Evolutionary conservation across 164 flowering plant genomes (phyloP).

Genomic region (Litsea cubeba): DNA sequence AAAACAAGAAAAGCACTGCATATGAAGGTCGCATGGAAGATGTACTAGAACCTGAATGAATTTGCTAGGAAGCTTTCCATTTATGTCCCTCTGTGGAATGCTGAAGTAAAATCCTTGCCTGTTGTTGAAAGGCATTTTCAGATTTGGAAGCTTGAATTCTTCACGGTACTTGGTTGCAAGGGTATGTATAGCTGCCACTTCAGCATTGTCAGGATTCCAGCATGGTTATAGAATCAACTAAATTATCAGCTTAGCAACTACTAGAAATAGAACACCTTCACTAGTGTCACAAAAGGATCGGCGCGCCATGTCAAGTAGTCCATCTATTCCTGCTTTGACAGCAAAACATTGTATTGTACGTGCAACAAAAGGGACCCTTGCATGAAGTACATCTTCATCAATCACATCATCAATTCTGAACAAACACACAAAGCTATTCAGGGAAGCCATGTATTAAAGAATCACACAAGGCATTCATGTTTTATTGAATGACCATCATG

Average conservation of each 20-base stretch:
- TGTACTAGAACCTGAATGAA: conserved; percentile 80
- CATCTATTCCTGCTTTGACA: conserved; percentile 98
- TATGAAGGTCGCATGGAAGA: not conserved
- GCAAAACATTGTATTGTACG: conserved; percentile 99
- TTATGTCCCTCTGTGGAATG: conserved; percentile 82
- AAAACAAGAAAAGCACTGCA: not conserved
- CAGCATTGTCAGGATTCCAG: conserved; percentile 11
- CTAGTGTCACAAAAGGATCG: conserved; percentile 96
- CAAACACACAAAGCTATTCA: conserved; percentile 3
- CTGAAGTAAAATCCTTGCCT: conserved; percentile 92
- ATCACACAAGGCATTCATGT: not conserved
- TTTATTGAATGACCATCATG: not conserved
- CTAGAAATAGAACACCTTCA: conserved; percentile 55
- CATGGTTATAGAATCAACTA: conserved; percentile 5
- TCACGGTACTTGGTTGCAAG: conserved; percentile 92
- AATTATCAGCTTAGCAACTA: conserved; percentile 4
- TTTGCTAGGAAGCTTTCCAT: conserved; percentile 83
- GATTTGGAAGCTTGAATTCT: conserved; percentile 78
- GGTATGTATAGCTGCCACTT: conserved; percentile 76
- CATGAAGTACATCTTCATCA: conserved; percentile 94
- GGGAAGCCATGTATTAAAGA: not conserved
- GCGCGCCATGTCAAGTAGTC: conserved; percentile 86
- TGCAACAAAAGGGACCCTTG: conserved; percentile 95
- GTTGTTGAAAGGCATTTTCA: conserved; percentile 91
- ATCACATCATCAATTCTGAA: conserved; percentile 84